A percentile compares a stretch with the other conserved stretches of the same genome.
phyloP scores from a whole-genome alignment of 2,329 filamentous ascomycete genomes.

The Ophiostoma sp. region DNA sequence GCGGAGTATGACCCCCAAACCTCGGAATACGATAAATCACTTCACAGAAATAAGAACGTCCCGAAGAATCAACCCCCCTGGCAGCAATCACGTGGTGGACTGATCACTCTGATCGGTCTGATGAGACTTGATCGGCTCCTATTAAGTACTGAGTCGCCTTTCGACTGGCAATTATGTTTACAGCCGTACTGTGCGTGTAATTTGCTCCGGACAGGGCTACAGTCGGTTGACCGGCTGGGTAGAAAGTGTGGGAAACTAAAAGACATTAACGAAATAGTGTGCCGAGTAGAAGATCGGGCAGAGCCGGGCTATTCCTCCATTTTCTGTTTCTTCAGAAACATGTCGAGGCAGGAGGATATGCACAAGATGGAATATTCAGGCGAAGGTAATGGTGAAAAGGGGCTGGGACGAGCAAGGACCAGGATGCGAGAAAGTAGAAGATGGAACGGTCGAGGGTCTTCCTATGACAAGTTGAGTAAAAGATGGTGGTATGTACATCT shows the following conservation, averaged over 20 bases:
- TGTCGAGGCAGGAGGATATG: not conserved
- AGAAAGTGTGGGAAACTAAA: not conserved
- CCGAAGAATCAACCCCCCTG: slow-evolving; percentile 11
- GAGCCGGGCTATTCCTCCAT: not conserved
- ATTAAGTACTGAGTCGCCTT: not conserved
- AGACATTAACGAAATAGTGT: not conserved
- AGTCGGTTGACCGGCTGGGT: slow-evolving; percentile 3
- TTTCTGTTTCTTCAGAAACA: not conserved
- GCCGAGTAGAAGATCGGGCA: not conserved
- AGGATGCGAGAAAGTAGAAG: slow-evolving; percentile 1
- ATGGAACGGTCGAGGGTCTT: too few relatives aligned
- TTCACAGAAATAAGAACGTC: slow-evolving; percentile 24
- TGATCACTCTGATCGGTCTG: not conserved
- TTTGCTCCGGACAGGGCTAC: slow-evolving; percentile 1
- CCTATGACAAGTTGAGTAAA: not conserved
- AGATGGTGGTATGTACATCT: not conserved
- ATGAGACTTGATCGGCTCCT: not conserved
- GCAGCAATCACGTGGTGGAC: slow-evolving; percentile 7
- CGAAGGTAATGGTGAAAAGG: not conserved
- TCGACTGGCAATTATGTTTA: not conserved
- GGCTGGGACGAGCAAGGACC: slow-evolving; percentile 4
- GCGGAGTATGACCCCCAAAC: not conserved
- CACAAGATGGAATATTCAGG: not conserved
- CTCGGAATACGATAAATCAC: slow-evolving; percentile 16
- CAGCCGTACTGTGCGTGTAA: not conserved